These are phyloP conservation scores for Protomyces lactucae-debilis DNA, from an alignment of 1,139 yeast species.

Conservation along the genomic window DNA sequence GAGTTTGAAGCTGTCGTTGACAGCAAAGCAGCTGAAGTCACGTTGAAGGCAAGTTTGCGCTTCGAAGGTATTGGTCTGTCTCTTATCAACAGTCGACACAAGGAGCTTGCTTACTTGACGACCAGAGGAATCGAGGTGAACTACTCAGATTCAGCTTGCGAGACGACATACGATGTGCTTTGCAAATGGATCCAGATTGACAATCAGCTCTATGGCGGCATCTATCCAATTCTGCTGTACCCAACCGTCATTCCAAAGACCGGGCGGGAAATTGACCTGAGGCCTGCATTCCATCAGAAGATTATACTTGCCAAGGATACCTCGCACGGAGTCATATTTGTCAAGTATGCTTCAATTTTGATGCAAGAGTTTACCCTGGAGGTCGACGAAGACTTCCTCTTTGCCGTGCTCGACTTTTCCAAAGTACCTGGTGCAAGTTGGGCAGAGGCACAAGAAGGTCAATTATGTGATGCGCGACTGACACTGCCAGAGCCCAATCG, in stretches of 20 bases:
- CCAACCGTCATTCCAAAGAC: conserved; percentile 89
- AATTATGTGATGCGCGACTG: conserved; percentile 59
- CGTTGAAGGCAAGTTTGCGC: conserved; percentile 55
- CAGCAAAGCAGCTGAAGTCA: conserved; percentile 58
- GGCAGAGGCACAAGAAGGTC: conserved; percentile 35
- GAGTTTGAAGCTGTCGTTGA: conserved; percentile 50
- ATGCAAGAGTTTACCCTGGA: conserved; percentile 89
- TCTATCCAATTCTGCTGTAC: conserved; percentile 82
- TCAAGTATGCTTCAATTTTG: conserved; percentile 83
- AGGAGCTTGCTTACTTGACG: conserved; percentile 79
- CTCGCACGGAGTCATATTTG: conserved; percentile 79
- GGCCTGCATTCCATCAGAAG: conserved; percentile 86
- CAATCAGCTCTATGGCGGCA: conserved; percentile 82
- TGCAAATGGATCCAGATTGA: conserved; percentile 94
- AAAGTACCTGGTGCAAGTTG: conserved; percentile 50
- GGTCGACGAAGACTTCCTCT: conserved; percentile 87
- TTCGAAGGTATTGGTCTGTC: conserved; percentile 91
- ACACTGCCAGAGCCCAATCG: conserved; percentile 61
- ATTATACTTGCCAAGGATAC: conserved; percentile 80
- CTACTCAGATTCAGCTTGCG: conserved; percentile 77
- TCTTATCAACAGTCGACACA: conserved; percentile 60
- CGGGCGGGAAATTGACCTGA: conserved; percentile 75
- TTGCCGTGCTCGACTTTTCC: conserved; percentile 73
- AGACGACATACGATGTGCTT: conserved; percentile 73
- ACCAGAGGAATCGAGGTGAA: conserved; percentile 74